Conservation (phyloP, 2,329 filamentous ascomycete genomes). For the Dothistroma pini region DNA sequence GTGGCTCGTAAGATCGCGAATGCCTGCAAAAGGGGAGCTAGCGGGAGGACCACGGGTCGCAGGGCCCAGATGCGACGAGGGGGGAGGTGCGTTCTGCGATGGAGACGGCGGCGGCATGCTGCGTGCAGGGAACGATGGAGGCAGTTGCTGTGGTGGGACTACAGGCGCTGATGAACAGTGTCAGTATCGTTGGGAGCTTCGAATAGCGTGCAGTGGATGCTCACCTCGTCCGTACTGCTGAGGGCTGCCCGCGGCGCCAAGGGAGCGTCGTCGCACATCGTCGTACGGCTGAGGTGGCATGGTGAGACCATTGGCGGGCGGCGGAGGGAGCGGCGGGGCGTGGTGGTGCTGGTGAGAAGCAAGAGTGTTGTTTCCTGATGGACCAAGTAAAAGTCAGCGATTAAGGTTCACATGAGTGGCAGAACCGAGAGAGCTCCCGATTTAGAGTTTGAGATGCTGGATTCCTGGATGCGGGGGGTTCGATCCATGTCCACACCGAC, state of each 20-base stretch:
- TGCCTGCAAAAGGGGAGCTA: slow-evolving; percentile 44
- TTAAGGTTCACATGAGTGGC: slow-evolving; percentile 3
- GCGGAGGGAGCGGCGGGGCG: slow-evolving; percentile 21
- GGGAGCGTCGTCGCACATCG: slow-evolving; percentile 41
- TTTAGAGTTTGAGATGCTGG: slow-evolving; percentile 11
- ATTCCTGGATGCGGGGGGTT: background rate
- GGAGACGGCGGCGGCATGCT: slow-evolving; percentile 52
- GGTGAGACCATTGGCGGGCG: slow-evolving; percentile 29
- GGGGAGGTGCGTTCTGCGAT: slow-evolving; percentile 41
- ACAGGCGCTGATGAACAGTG: slow-evolving; percentile 22
- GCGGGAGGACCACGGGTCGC: slow-evolving; percentile 44
- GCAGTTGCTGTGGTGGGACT: slow-evolving; percentile 36
- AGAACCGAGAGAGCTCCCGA: background rate
- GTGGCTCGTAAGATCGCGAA: slow-evolving; percentile 56
- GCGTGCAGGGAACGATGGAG: slow-evolving; percentile 41
- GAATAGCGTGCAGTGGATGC: slow-evolving; percentile 1
- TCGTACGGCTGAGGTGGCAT: slow-evolving; percentile 43
- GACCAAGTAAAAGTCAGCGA: slow-evolving; percentile 13
- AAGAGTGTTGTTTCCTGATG: slow-evolving; percentile 27
- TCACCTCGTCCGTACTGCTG: slow-evolving; percentile 31
- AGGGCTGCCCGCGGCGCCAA: slow-evolving; percentile 39
- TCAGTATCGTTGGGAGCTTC: slow-evolving; percentile 6
- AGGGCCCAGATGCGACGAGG: slow-evolving; percentile 34
- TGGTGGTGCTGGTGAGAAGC: slow-evolving; percentile 23
- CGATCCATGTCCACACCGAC: background rate